phyloP scores from a whole-genome alignment of 495 filamentous ascomycete genomes.

The Penicillium daleae region DNA sequence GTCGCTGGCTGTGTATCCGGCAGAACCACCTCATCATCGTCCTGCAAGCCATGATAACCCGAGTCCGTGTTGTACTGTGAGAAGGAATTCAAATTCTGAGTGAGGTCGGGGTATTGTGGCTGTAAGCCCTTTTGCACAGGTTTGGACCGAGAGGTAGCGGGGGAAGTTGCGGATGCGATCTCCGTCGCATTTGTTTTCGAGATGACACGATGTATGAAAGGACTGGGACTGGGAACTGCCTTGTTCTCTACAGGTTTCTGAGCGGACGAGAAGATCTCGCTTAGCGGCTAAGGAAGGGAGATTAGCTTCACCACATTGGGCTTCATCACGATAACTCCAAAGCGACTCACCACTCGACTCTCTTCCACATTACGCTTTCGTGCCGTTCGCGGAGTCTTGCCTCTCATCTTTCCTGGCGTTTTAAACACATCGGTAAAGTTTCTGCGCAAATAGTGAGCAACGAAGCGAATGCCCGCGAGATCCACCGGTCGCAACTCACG shows the following conservation, averaged over 20 bases:
- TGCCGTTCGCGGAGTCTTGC: slow-evolving; percentile 86
- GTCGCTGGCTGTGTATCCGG: slow-evolving; percentile 40
- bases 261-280: slow-evolving; percentile 75
- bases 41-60: slow-evolving; percentile 79
- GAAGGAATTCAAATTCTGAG: slow-evolving; percentile 45
- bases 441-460: slow-evolving; percentile 53
- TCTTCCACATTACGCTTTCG: slow-evolving; percentile 70
- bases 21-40: slow-evolving; percentile 46
- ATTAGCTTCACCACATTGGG: slow-evolving; percentile 22
- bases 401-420: slow-evolving; percentile 90
- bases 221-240: slow-evolving; percentile 31
- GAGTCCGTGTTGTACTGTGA: slow-evolving; percentile 64
- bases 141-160: slow-evolving; percentile 30
- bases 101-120: slow-evolving; percentile 40
- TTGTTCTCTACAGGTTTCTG: slow-evolving; percentile 45
- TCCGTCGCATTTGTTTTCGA: slow-evolving; percentile 32
- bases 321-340: slow-evolving; percentile 22
- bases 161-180: slow-evolving; percentile 17
- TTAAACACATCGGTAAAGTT: slow-evolving; percentile 94
- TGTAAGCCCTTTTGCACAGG: slow-evolving; percentile 25
- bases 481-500: slow-evolving; percentile 57
- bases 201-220: slow-evolving; percentile 41
- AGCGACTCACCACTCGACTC: slow-evolving; percentile 62
- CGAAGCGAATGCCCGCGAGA: slow-evolving; percentile 1
- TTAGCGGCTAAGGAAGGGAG: slow-evolving; percentile 65